Conservation (phyloP, 768 basidiomycete species). For the Suillus subalutaceus region DNA sequence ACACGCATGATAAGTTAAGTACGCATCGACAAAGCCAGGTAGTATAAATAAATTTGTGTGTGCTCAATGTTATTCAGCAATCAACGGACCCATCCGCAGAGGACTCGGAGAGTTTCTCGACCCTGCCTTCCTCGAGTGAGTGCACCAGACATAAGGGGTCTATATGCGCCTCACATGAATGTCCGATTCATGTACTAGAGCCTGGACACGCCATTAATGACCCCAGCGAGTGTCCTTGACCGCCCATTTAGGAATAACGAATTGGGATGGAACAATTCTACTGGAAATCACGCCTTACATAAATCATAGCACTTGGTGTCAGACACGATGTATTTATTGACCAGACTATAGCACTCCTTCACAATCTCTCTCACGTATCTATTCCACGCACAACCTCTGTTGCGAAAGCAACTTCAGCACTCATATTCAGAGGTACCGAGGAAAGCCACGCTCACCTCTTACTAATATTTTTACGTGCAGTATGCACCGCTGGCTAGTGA, state of each 20-base stretch:
- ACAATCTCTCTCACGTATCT: not conserved
- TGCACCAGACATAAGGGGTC: too few relatives aligned
- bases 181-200: too few relatives aligned
- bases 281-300: not conserved
- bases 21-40: too few relatives aligned
- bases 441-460: not conserved
- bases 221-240: not conserved
- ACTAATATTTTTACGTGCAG: not conserved
- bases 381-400: too few relatives aligned
- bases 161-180: too few relatives aligned
- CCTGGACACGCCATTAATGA: too few relatives aligned
- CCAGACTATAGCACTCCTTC: not conserved
- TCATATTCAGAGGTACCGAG: not conserved
- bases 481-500: not conserved
- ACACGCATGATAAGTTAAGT: too few relatives aligned
- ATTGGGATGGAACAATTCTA: not conserved
- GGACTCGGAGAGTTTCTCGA: too few relatives aligned
- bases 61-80: too few relatives aligned
- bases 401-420: not conserved
- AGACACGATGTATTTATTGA: not conserved
- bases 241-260: not conserved
- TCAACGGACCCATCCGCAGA: too few relatives aligned
- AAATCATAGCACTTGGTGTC: not conserved
- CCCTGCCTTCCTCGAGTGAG: too few relatives aligned
- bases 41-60: too few relatives aligned